phyloP scores from a whole-genome alignment of 495 filamentous ascomycete genomes.

The Evernia prunastri region DNA sequence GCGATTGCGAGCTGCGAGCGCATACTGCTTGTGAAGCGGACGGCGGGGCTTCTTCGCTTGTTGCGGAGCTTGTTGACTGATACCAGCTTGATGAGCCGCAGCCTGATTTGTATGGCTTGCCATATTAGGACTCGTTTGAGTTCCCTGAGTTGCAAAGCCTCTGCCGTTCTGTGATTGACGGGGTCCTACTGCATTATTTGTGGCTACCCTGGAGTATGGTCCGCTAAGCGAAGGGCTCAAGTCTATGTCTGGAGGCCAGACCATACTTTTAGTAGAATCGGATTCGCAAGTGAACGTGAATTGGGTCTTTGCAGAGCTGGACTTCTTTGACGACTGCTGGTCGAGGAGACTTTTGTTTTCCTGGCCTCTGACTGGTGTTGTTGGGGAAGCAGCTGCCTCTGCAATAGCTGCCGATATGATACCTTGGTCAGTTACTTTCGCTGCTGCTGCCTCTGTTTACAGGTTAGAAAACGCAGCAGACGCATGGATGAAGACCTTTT shows the following conservation, averaged over 20 bases:
- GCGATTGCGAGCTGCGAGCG: slow-evolving; percentile 58
- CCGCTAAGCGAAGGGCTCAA: slow-evolving; percentile 31
- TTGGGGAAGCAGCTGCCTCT: slow-evolving; percentile 67
- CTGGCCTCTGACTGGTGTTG: slow-evolving; percentile 50
- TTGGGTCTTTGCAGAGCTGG: slow-evolving; percentile 62
- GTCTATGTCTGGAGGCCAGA: slow-evolving; percentile 38
- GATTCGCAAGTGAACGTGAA: slow-evolving; percentile 91
- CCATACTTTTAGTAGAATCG: slow-evolving; percentile 59
- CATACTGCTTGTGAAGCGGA: slow-evolving; percentile 52
- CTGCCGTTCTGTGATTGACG: slow-evolving; percentile 25
- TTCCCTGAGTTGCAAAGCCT: slow-evolving; percentile 51
- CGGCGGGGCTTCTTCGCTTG: slow-evolving; percentile 53
- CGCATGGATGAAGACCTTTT: neutral
- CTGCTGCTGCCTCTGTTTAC: slow-evolving; percentile 15
- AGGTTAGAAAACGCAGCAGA: slow-evolving; percentile 16
- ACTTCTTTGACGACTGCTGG: slow-evolving; percentile 55
- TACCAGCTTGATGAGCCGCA: slow-evolving; percentile 27
- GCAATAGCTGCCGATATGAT: slow-evolving; percentile 90
- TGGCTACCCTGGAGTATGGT: slow-evolving; percentile 27
- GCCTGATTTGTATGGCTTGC: slow-evolving; percentile 30
- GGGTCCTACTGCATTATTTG: slow-evolving; percentile 13
- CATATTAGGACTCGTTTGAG: slow-evolving; percentile 55
- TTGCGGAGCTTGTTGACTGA: slow-evolving; percentile 35
- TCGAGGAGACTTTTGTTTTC: slow-evolving; percentile 73
- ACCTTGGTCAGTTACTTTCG: slow-evolving; percentile 48